These are phyloP conservation scores for Pyrenula aspistea DNA, from an alignment of 495 filamentous ascomycete species.

Conservation along the genomic window DNA sequence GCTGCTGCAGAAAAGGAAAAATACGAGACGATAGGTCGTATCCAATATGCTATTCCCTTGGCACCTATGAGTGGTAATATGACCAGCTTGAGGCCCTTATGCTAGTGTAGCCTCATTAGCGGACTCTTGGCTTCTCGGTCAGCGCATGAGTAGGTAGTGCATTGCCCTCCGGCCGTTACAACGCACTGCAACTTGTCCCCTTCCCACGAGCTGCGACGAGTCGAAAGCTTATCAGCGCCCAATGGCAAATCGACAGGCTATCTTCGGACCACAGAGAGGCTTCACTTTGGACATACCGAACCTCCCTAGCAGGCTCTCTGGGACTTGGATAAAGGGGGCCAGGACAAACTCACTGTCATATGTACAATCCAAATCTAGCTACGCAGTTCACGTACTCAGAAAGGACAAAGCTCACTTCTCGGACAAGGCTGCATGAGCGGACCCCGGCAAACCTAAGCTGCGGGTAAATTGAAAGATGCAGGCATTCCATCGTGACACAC, in stretches of 20 bases:
- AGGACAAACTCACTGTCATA: too few species aligned
- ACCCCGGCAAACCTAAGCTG: not conserved
- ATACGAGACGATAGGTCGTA: not conserved
- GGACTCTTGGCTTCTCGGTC: not conserved
- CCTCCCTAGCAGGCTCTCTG: too few species aligned
- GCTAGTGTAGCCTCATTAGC: not conserved
- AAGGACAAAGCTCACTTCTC: not conserved
- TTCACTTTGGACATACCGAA: too few species aligned
- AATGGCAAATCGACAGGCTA: not conserved
- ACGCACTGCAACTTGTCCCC: not conserved
- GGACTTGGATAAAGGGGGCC: too few species aligned
- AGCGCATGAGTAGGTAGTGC: not conserved
- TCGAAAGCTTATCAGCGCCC: not conserved
- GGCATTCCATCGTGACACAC: not conserved
- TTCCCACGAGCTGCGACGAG: not conserved
- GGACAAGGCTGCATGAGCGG: not conserved
- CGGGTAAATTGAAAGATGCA: not conserved
- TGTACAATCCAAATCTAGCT: too few species aligned
- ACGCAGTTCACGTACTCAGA: too few species aligned
- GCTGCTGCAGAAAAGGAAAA: not conserved
- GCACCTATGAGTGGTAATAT: not conserved
- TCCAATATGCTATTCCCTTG: not conserved
- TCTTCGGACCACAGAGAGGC: too few species aligned
- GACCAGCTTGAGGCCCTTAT: not conserved
- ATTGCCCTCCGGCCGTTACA: not conserved